Evolutionary conservation across 495 filamentous ascomycete genomes (phyloP), one percentile per base, ranked within the genome.

Genomic region (Aspergillus egyptiacus): DNA sequence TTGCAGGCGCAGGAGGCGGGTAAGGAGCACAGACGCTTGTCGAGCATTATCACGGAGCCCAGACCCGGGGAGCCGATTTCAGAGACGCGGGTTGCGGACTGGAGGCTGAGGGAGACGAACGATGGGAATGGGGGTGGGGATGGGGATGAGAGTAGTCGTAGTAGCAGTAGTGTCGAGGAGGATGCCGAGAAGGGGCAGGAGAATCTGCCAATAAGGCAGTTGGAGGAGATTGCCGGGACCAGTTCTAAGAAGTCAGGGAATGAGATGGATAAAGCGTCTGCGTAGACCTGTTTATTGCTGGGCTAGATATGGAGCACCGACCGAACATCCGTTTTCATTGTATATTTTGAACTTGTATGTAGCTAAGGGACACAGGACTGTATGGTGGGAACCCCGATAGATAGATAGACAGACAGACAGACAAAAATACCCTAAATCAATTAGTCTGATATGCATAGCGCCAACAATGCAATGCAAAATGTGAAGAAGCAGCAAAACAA

Each of bases 71-170:
- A 84, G 35, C 73, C 80, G 2, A 80, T 93, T 17, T 76, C 75
- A 3, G 83, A 91, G 68, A 78, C 74, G 63, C 54, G 61, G 24
- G 68, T 86, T 6, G 82, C 88, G 2, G 82, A 91, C 57, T 91
- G 86, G 87, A 78, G 78, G 43, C 41, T 56, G 22, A 32, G 33
- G 79, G 81, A 32, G 19, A 34, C 27, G 13, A 37, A 22, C 11
- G 33, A 15, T 14, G 17, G 28, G 6, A 22, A 39, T 31, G 23
- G 31, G 35, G n/a, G 32, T 32, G 32, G 8, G 13, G 20, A 24
- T 31, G 30, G 27, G 13, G 18, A 15, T 31, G 20, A 34, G 5
- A 31, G 6, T 37, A 22, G 7, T 18, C 13, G 6, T 17, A 18
- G 33, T 15, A 36, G n/a, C 27, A 27, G 22, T 23, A 20, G 38